phyloP scores from a whole-genome alignment of 805 yeast species.

The Yarrowia sp. region DNA sequence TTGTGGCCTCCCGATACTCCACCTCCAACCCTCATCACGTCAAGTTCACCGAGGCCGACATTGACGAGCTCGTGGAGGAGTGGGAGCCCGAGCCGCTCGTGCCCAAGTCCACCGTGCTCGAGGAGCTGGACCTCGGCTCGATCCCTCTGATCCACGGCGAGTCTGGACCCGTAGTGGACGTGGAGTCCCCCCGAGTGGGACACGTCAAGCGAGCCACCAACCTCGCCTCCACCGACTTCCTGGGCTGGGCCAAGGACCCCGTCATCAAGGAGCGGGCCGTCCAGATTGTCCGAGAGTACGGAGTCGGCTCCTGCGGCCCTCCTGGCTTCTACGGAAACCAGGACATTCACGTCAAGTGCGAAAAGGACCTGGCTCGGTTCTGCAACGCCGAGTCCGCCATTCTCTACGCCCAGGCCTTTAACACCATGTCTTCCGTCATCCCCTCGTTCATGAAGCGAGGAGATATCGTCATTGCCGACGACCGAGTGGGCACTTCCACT shows the following conservation, averaged over 20 bases:
- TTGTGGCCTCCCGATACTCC: conserved; percentile 71
- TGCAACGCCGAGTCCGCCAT: conserved; percentile 76
- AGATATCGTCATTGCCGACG: conserved; percentile 84
- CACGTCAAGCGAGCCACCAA: conserved; percentile 49
- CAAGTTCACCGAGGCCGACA: conserved; percentile 50
- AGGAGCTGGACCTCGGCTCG: conserved; percentile 58
- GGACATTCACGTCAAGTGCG: conserved; percentile 79
- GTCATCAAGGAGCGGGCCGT: conserved; percentile 53
- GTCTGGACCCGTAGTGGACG: conserved; percentile 42
- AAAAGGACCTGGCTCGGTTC: conserved; percentile 68
- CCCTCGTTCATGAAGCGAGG: conserved; percentile 96
- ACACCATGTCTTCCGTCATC: conserved; percentile 79
- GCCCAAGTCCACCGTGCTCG: conserved; percentile 46
- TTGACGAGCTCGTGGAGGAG: conserved; percentile 78
- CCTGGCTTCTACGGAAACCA: conserved; percentile 96
- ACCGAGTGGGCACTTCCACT: conserved; percentile 65
- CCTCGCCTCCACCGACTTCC: conserved; percentile 67
- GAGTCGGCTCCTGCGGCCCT: conserved; percentile 99
- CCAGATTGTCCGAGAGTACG: conserved; percentile 59
- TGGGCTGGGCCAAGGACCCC: conserved; percentile 54
- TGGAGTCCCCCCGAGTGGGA: not conserved
- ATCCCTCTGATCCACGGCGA: conserved; percentile 63
- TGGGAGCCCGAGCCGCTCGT: conserved; percentile 92
- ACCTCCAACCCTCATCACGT: conserved; percentile 70
- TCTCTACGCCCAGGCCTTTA: conserved; percentile 88